Conservation (phyloP, 1,284 basidiomycete genomes). For the Puccinia novopanici region DNA sequence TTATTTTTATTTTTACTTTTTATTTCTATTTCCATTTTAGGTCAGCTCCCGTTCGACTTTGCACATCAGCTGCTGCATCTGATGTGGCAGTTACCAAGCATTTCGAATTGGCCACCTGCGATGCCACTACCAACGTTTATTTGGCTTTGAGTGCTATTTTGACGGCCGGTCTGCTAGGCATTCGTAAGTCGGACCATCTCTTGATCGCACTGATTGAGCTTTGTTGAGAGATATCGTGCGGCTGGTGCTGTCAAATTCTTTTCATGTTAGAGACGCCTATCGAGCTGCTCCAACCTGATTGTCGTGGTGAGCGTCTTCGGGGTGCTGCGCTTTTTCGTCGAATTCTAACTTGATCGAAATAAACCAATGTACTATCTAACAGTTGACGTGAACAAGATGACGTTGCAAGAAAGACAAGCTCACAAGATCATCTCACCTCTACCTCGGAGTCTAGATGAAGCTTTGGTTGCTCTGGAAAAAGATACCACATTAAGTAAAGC, state of each 20-base stretch:
- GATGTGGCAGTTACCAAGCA: slow-evolving; percentile 18
- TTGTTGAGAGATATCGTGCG: no score
- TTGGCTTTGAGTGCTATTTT: slow-evolving; percentile 41
- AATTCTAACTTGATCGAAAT: no score
- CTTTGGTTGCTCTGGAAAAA: slow-evolving; percentile 39
- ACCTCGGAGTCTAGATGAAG: slow-evolving; percentile 40
- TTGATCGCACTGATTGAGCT: no score
- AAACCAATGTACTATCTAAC: no score
- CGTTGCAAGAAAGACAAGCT: slow-evolving; percentile 34
- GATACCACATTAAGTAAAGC: slow-evolving; percentile 42
- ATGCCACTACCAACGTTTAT: slow-evolving; percentile 42
- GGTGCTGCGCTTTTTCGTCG: no score
- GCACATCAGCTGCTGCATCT: slow-evolving; percentile 35
- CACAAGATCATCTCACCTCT: slow-evolving; percentile 38
- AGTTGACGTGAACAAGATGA: slow-evolving; percentile 45
- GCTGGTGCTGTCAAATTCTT: no score
- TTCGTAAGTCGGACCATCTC: slow-evolving; percentile 39
- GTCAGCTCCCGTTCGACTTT: slow-evolving; percentile 39
- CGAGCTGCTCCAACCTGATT: slow-evolving; percentile 34
- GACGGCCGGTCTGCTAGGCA: slow-evolving; percentile 46
- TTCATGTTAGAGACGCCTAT: slow-evolving; percentile 45
- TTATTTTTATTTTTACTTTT: background rate
- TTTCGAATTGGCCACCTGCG: slow-evolving; percentile 38
- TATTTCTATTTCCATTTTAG: background rate
- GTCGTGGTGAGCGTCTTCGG: slow-evolving; percentile 47